Conservation (phyloP, 2,329 filamentous ascomycete genomes). For the Harringtonia lauricola region DNA sequence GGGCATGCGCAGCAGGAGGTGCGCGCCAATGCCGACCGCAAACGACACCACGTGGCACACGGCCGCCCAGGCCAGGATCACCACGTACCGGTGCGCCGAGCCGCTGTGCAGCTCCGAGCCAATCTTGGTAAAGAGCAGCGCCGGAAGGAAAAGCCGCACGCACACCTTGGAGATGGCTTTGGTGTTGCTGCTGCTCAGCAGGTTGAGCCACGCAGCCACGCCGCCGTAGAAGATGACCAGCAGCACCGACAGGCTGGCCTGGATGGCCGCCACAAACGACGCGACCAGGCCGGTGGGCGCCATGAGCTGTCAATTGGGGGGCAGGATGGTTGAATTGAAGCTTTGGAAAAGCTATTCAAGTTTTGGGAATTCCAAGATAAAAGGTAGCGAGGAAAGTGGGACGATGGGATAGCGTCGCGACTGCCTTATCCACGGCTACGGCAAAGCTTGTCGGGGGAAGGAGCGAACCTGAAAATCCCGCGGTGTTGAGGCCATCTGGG, state of each 20-base stretch:
- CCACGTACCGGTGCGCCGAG: slow-evolving; percentile 23
- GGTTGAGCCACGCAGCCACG: slow-evolving; percentile 24
- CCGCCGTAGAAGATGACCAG: slow-evolving; percentile 33
- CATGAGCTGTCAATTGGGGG: too few relatives aligned
- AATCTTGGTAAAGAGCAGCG: slow-evolving; percentile 32
- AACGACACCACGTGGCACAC: slow-evolving; percentile 27
- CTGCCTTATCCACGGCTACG: too few relatives aligned
- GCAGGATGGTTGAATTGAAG: too few relatives aligned
- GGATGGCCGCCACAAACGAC: slow-evolving; percentile 32
- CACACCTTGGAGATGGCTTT: slow-evolving; percentile 34
- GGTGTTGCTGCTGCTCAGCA: slow-evolving; percentile 24
- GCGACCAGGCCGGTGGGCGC: slow-evolving; percentile 17
- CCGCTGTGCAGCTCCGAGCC: slow-evolving; percentile 27
- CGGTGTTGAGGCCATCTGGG: too few relatives aligned
- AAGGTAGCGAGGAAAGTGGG: too few relatives aligned
- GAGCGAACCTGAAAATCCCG: slow-evolving; percentile 1
- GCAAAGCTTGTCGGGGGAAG: too few relatives aligned
- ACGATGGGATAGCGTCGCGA: too few relatives aligned
- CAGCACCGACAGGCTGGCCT: slow-evolving; percentile 34
- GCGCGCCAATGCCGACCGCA: slow-evolving; percentile 25
- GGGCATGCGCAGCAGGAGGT: slow-evolving; percentile 27
- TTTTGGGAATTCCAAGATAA: too few relatives aligned
- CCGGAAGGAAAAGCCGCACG: slow-evolving; percentile 34
- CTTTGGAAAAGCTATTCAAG: too few relatives aligned
- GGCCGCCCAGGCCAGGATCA: slow-evolving; percentile 30